phyloP scores from a whole-genome alignment of 352 stramenopile genomes.

The Hyphochytrium catenoides region DNA sequence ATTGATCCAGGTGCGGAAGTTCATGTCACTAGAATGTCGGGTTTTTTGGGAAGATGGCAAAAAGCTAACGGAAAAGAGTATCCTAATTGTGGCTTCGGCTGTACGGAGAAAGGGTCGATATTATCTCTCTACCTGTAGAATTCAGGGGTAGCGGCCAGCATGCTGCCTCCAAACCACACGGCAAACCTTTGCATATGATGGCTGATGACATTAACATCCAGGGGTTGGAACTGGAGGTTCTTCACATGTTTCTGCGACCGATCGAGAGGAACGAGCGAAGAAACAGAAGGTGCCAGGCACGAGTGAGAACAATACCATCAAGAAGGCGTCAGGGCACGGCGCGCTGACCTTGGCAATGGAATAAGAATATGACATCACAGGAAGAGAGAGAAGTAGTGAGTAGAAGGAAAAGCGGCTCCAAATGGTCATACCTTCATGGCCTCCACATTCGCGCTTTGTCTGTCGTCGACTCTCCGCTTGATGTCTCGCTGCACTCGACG shows the following conservation, averaged over 20 bases:
- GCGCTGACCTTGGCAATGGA: too few species aligned
- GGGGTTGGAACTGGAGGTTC: slow-evolving; percentile 29
- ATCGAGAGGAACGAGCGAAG: slow-evolving; percentile 11
- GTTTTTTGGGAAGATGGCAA: too few species aligned
- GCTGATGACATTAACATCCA: slow-evolving; percentile 81
- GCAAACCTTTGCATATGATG: slow-evolving; percentile 81
- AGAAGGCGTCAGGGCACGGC: too few species aligned
- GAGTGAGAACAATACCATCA: not conserved
- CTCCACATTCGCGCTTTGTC: slow-evolving; percentile 72
- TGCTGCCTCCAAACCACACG: slow-evolving; percentile 80
- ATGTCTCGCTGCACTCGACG: slow-evolving; percentile 76
- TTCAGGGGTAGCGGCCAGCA: slow-evolving; percentile 77
- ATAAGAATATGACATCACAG: too few species aligned
- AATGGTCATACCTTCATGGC: slow-evolving; percentile 5
- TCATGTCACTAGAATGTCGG: too few species aligned
- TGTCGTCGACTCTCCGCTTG: slow-evolving; percentile 68
- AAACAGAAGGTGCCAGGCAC: not conserved
- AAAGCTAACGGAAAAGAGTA: too few species aligned
- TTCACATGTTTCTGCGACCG: slow-evolving; percentile 33
- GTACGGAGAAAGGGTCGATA: too few species aligned
- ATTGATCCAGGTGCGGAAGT: too few species aligned
- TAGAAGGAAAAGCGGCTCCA: not conserved
- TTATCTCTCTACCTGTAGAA: too few species aligned
- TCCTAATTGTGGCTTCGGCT: too few species aligned
- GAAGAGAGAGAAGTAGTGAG: too few species aligned